Conservation (phyloP, 1,284 basidiomycete species). For the Entoloma clypeatum region DNA sequence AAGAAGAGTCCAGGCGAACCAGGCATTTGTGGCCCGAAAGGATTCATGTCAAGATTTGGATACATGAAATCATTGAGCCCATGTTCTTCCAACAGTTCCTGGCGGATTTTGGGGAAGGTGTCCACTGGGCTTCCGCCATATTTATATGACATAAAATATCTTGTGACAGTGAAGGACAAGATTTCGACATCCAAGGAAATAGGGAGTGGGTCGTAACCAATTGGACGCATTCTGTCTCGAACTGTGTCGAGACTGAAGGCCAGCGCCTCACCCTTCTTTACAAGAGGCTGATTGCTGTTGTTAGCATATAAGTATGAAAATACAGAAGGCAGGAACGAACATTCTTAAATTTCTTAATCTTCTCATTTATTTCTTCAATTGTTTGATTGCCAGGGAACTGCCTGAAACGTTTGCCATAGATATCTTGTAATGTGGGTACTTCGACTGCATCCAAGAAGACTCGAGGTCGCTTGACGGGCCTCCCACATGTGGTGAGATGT, state of each 20-base stretch:
- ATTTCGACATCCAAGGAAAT: conserved; percentile 16
- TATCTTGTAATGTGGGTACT: neutral
- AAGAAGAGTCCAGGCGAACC: conserved; percentile 28
- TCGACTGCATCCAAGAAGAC: conserved; percentile 13
- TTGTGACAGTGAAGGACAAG: conserved; percentile 15
- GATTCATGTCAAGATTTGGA: conserved; percentile 22
- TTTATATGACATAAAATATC: conserved; percentile 18
- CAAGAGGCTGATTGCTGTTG: neutral
- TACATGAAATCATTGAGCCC: conserved; percentile 28
- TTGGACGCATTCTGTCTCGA: conserved; percentile 1
- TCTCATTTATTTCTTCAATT: conserved; percentile 4
- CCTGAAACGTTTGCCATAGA: neutral
- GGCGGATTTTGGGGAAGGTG: conserved; percentile 14
- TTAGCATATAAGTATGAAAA: neutral
- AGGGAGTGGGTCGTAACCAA: conserved; percentile 9
- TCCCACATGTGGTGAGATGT: no score
- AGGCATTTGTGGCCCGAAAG: conserved; percentile 26
- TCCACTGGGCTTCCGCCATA: conserved; percentile 24
- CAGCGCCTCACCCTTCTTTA: conserved; percentile 6
- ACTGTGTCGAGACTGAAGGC: conserved; percentile 5
- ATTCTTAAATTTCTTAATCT: conserved; percentile 10
- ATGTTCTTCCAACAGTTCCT: conserved; percentile 7
- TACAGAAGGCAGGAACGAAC: neutral
- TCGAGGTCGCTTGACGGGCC: conserved; percentile 6
- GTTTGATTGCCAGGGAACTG: neutral